phyloP scores from a whole-genome alignment of 495 filamentous ascomycete genomes.

The Aspergillus bridgeri region DNA sequence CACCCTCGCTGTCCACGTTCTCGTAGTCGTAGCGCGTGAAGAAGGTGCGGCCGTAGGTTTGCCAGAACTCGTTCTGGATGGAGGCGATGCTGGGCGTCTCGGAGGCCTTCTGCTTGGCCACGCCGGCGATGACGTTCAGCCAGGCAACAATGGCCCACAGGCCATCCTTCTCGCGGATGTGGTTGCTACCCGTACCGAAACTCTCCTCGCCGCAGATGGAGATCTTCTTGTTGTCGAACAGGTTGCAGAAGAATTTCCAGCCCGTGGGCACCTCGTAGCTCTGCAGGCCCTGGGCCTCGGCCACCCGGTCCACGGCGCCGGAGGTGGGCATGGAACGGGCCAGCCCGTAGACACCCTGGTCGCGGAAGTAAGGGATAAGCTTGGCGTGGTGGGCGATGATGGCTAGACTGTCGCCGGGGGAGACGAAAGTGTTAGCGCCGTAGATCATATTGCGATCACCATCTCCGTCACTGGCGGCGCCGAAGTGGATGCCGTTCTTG shows the following conservation, averaged over 20 bases:
- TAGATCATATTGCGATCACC: slow-evolving; percentile 99
- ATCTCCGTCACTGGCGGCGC: slow-evolving; percentile 93
- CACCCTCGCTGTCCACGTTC: slow-evolving; percentile 83
- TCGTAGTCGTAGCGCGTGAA: slow-evolving; percentile 99
- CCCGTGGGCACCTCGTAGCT: slow-evolving; percentile 97
- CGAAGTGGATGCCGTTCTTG: slow-evolving; percentile 88
- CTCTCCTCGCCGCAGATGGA: slow-evolving; percentile 98
- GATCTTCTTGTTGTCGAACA: slow-evolving; percentile 96
- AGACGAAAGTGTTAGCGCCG: slow-evolving; percentile 92
- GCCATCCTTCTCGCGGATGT: slow-evolving; percentile 98
- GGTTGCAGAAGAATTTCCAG: slow-evolving; percentile 99
- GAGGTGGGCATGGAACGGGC: slow-evolving; percentile 97
- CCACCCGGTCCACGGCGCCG: slow-evolving; percentile 90
- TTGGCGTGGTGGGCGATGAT: slow-evolving; percentile 95
- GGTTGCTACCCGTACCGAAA: slow-evolving; percentile 98
- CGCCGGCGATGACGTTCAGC: slow-evolving; percentile 96
- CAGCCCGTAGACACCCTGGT: slow-evolving; percentile 91
- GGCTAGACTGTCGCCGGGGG: slow-evolving; percentile 91
- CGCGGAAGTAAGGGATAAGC: slow-evolving; percentile 95
- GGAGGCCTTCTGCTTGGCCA: slow-evolving; percentile 73
- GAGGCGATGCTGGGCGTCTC: slow-evolving; percentile 81
- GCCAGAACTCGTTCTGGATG: slow-evolving; percentile 98
- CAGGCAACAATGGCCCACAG: slow-evolving; percentile 96
- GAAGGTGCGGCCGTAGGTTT: slow-evolving; percentile 93
- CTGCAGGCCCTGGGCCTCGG: slow-evolving; percentile 85